These are phyloP conservation scores for Ustilago esculenta DNA, from an alignment of 1,284 basidiomycete genomes.

Conservation along the genomic window DNA sequence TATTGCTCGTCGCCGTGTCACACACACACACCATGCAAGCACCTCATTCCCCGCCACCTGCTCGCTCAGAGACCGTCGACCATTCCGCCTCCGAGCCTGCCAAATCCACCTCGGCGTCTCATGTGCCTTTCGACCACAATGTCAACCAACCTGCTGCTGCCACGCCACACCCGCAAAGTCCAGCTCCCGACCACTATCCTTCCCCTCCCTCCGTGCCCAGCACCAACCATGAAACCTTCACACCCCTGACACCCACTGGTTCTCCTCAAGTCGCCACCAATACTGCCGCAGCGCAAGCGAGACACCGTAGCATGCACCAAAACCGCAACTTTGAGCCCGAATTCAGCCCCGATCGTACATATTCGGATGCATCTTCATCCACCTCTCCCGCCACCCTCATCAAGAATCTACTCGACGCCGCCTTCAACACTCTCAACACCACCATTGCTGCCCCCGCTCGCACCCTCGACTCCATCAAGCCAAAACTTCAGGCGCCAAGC, in stretches of 20 bases:
- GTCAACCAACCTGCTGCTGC: background rate
- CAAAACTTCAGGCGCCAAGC: conserved; percentile 27
- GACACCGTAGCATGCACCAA: conserved; percentile 13
- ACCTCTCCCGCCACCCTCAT: conserved; percentile 13
- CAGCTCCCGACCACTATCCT: background rate
- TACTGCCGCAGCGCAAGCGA: conserved; percentile 25
- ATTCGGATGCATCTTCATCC: conserved; percentile 3
- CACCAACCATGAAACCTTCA: conserved; percentile 17
- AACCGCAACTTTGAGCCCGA: conserved; percentile 18
- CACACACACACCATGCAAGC: conserved; percentile 4
- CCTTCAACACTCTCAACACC: conserved; percentile 13
- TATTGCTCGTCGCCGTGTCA: no score
- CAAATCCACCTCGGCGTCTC: background rate
- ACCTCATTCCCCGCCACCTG: background rate
- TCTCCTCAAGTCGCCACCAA: conserved; percentile 13
- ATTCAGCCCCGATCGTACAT: conserved; percentile 8
- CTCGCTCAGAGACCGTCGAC: background rate
- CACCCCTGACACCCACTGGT: conserved; percentile 8
- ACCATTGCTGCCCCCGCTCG: conserved; percentile 22
- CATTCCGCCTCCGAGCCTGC: conserved; percentile 23
- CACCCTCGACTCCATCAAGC: conserved; percentile 31
- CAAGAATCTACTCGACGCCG: conserved; percentile 29
- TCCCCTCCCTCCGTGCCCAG: conserved; percentile 9
- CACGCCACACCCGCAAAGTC: background rate
- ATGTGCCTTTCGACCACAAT: background rate